Evolutionary conservation across 768 basidiomycete genomes (phyloP).

Genomic region (Boletales sp.): DNA sequence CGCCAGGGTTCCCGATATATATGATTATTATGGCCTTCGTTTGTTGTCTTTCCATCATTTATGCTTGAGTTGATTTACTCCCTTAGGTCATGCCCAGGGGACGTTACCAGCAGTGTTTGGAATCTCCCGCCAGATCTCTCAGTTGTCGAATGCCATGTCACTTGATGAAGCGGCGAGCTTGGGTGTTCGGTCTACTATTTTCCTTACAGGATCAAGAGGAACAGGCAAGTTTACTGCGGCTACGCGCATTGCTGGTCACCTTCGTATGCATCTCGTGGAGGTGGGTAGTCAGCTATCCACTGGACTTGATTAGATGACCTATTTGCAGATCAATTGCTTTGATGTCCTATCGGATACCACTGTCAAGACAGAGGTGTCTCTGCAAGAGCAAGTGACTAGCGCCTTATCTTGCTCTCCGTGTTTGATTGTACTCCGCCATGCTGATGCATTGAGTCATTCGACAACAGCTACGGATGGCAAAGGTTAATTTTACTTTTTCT

Average conservation of each 20-base stretch:
- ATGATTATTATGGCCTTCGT: constrained; percentile 51
- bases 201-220: constrained; percentile 78
- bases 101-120: constrained; percentile 15
- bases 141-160: constrained; percentile 60
- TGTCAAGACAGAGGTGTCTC: constrained; percentile 65
- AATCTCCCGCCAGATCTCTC: constrained; percentile 46
- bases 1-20: constrained; percentile 51
- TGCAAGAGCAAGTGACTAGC: constrained; percentile 73
- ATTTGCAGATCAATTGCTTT: constrained; percentile 76
- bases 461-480: constrained; percentile 58
- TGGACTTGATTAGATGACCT: neutral
- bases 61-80: constrained; percentile 3
- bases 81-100: constrained; percentile 20
- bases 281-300: constrained; percentile 32
- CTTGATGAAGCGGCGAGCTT: constrained; percentile 55
- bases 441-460: constrained; percentile 75
- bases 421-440: constrained; percentile 71
- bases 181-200: constrained; percentile 62
- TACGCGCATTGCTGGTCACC: constrained; percentile 47
- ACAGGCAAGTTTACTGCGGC: constrained; percentile 75
- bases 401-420: constrained; percentile 81
- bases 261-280: constrained; percentile 80
- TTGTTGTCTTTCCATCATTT: constrained; percentile 14
- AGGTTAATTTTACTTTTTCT: constrained; percentile 38
- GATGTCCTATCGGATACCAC: constrained; percentile 77